phyloP scores from a whole-genome alignment of 805 yeast genomes.

The Candida ipomoeae region DNA sequence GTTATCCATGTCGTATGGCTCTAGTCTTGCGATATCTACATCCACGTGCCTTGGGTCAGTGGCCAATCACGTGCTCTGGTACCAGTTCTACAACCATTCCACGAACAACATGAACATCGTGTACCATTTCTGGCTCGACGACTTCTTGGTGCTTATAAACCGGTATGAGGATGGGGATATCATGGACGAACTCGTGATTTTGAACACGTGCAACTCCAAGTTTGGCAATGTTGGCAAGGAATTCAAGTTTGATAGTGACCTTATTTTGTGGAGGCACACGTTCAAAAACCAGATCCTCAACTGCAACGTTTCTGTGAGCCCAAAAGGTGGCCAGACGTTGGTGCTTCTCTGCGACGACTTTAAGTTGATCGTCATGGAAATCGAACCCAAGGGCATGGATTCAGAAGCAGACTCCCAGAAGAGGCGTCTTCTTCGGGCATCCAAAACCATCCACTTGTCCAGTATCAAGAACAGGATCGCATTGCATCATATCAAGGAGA shows the following conservation, averaged over 20 bases:
- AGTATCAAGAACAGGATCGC: slow-evolving; percentile 27
- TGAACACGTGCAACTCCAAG: slow-evolving; percentile 29
- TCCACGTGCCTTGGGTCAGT: slow-evolving; percentile 13
- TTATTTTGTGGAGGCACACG: slow-evolving; percentile 37
- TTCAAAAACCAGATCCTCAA: slow-evolving; percentile 23
- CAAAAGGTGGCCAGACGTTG: slow-evolving; percentile 9
- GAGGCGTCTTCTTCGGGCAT: slow-evolving; percentile 7
- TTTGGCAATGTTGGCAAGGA: slow-evolving; percentile 30
- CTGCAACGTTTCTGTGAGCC: slow-evolving; percentile 13
- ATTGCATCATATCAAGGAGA: slow-evolving; percentile 21
- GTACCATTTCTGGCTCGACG: slow-evolving; percentile 34
- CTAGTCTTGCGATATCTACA: slow-evolving; percentile 15
- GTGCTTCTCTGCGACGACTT: slow-evolving; percentile 29
- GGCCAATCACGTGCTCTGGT: slow-evolving; percentile 38
- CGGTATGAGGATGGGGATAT: slow-evolving; percentile 20
- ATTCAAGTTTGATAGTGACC: slow-evolving; percentile 35
- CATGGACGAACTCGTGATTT: slow-evolving; percentile 34
- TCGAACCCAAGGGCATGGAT: slow-evolving; percentile 9
- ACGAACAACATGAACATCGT: slow-evolving; percentile 32
- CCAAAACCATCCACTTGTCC: slow-evolving; percentile 33
- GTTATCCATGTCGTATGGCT: slow-evolving; percentile 13
- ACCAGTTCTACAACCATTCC: slow-evolving; percentile 31
- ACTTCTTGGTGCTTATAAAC: slow-evolving; percentile 32
- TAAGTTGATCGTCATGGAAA: slow-evolving; percentile 26
- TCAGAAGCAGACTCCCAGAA: slow-evolving; percentile 5